Base-by-base conservation (phyloP, 305 asterid species). In the Plantago coronopus region DNA sequence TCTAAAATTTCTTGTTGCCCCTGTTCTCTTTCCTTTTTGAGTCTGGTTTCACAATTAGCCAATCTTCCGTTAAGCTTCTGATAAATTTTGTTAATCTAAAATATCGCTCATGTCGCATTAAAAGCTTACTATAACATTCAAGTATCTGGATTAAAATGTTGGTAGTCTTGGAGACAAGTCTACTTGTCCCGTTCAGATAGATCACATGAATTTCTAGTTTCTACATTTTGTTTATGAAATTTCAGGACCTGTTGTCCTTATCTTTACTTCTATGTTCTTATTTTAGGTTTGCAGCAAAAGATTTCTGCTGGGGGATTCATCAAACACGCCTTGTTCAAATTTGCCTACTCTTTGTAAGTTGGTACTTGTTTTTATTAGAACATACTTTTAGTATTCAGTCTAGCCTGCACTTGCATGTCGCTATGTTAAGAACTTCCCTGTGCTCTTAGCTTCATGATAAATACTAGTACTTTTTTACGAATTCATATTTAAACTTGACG, bases 251-350 rank as follows among this genome's bases (percentile, higher is more conserved):
- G 34, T 43, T 51, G 64, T 65, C 25, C 60, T 73, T 70, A 65
- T 23, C 38, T 69, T 64, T 65, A 37, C 20, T 66, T 48, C 22
- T 55, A 47, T 54, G 15, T 70, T 40, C 55, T 42, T 59, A 29
- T 79, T 69, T 65, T 83, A 93, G 99, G 97, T 68, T 69, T 93
- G 88, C 95, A 87, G 63, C 95, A 85, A 77, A 93, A 79, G 82
- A 80, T 87, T 69, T 67, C 94, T 49, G 64, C 91, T 5, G 97
- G 96, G 38, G 95, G 97, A 21, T 81, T 87, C 67, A 62, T 93
- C 27, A 93, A 75, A 66, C 77, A 72, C 53, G 69, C 86, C 17
- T 29, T 93, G 83, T 93, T 93, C 80, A 85, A 83, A 67, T 63
- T 87, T 72, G 95, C 94, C 25, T 93, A 85, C 57, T 54, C 82